phyloP scores from a whole-genome alignment of 768 basidiomycete species.

The Filobasidium floriforme region DNA sequence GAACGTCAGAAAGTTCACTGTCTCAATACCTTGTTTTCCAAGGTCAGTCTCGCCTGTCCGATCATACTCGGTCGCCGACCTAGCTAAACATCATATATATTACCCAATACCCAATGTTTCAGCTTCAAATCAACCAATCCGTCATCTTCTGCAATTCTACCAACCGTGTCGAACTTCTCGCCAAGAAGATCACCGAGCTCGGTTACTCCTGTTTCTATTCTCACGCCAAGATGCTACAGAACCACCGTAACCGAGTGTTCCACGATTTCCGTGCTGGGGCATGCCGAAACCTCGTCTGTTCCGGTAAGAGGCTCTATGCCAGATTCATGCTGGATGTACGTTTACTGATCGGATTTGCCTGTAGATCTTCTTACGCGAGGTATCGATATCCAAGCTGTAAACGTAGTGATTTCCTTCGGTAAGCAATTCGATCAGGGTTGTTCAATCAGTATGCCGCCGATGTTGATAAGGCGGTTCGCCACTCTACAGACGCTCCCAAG shows the following conservation, averaged over 20 bases:
- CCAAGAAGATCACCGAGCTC: constrained; percentile 98
- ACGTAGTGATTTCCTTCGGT: constrained; percentile 98
- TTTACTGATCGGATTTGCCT: not conserved
- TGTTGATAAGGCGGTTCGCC: not conserved
- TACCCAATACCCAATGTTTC: constrained; percentile 14
- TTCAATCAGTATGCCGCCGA: not conserved
- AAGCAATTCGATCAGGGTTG: not conserved
- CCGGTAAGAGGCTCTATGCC: constrained; percentile 39
- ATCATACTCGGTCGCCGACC: too few relatives aligned
- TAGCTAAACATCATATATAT: too few relatives aligned
- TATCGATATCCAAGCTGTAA: constrained; percentile 99
- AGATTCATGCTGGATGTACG: not conserved
- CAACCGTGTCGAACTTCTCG: constrained; percentile 96
- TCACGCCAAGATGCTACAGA: constrained; percentile 98
- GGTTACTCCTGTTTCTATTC: constrained; percentile 99
- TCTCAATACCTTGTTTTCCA: constrained; percentile 97
- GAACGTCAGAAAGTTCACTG: constrained; percentile 99
- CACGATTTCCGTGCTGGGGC: constrained; percentile 99
- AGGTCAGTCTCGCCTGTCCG: constrained; percentile 54
- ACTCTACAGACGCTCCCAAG: constrained; percentile 69
- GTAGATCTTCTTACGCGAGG: constrained; percentile 89
- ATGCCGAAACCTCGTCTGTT: constrained; percentile 96
- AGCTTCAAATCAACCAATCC: constrained; percentile 99
- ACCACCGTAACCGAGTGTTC: constrained; percentile 98
- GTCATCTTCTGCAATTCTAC: constrained; percentile 99